Conservation (phyloP, 2,329 filamentous ascomycete genomes). For the Neonectria magnoliae region DNA sequence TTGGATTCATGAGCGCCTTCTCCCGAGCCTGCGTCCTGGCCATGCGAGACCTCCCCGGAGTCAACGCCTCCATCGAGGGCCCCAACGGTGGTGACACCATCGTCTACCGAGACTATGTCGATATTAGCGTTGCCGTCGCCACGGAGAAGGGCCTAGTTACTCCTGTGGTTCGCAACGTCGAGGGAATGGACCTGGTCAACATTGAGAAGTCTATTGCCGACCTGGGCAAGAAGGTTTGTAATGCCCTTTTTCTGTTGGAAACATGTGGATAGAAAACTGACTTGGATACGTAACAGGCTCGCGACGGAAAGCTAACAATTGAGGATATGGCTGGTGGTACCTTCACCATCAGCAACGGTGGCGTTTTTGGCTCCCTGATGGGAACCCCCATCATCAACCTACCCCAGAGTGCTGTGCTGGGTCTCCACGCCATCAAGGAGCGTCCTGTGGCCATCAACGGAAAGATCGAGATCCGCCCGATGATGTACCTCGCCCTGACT, state of each 20-base stretch:
- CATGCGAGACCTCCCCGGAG: slow-evolving; percentile 92
- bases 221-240: slow-evolving; percentile 87
- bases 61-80: slow-evolving; percentile 97
- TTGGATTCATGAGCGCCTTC: slow-evolving; percentile 99
- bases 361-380: slow-evolving; percentile 97
- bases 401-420: slow-evolving; percentile 90
- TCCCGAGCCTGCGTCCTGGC: slow-evolving; percentile 88
- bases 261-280: slow-evolving; percentile 2
- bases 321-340: slow-evolving; percentile 99
- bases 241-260: no score
- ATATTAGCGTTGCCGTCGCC: slow-evolving; percentile 95
- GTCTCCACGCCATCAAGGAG: slow-evolving; percentile 96
- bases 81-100: slow-evolving; percentile 96
- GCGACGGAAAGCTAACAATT: slow-evolving; percentile 95
- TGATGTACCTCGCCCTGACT: slow-evolving; percentile 99
- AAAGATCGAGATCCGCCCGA: slow-evolving; percentile 95
- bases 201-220: slow-evolving; percentile 95
- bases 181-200: slow-evolving; percentile 84
- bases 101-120: slow-evolving; percentile 97
- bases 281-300: slow-evolving; percentile 63
- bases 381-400: slow-evolving; percentile 99
- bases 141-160: slow-evolving; percentile 98
- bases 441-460: slow-evolving; percentile 89
- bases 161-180: slow-evolving; percentile 93
- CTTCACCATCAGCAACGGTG: slow-evolving; percentile 97